A percentile compares a stretch with the other conserved stretches of the same genome.
Conservation (phyloP, 352 stramenopile genomes). For the Stramenopiles sp. region DNA sequence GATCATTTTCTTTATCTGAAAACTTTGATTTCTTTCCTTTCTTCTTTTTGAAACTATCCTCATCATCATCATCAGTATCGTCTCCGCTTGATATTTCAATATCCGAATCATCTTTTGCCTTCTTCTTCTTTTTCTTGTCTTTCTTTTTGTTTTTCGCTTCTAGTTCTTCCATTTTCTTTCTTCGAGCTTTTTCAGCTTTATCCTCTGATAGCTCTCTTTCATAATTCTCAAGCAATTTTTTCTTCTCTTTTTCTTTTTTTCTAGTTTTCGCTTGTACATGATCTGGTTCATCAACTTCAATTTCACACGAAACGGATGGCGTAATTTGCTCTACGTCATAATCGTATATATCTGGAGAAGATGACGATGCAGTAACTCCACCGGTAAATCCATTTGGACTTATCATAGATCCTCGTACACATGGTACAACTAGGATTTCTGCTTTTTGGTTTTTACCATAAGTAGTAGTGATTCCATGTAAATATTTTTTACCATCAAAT, state of each 20-base stretch:
- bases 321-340: background rate
- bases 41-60: background rate
- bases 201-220: background rate
- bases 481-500: background rate
- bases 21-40: background rate
- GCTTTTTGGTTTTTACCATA: background rate
- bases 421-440: background rate
- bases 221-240: background rate
- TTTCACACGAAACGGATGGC: background rate
- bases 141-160: background rate
- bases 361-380: background rate
- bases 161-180: background rate
- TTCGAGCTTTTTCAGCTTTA: background rate
- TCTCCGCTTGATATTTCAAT: background rate
- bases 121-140: background rate
- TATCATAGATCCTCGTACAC: background rate
- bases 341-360: background rate
- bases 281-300: constrained; percentile 3
- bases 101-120: background rate
- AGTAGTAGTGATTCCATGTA: background rate
- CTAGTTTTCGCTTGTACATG: background rate
- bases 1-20: background rate
- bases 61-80: background rate
- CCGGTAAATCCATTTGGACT: constrained; percentile 6
- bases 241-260: background rate